Conservation (phyloP, 2,329 filamentous ascomycete genomes). For the Stemphylium vesicarium region DNA sequence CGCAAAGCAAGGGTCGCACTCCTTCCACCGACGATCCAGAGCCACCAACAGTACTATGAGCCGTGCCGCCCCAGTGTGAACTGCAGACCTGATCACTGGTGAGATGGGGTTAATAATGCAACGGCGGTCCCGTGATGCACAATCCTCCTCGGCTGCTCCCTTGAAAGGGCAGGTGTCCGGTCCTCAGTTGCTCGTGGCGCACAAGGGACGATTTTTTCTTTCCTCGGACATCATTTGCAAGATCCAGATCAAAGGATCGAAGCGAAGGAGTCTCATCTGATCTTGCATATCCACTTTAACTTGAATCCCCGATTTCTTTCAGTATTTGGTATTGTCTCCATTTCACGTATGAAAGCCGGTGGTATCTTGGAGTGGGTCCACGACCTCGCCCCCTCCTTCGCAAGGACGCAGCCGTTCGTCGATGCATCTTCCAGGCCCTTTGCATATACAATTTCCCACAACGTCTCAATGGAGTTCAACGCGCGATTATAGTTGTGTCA, state of each 20-base stretch:
- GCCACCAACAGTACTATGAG: slow-evolving; percentile 18
- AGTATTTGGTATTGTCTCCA: background rate
- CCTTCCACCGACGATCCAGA: slow-evolving; percentile 22
- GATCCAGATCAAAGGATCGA: background rate
- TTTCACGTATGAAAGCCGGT: background rate
- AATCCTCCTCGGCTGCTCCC: slow-evolving; percentile 13
- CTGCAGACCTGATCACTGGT: slow-evolving; percentile 12
- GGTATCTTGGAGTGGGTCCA: too few relatives aligned
- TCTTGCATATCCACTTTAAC: background rate
- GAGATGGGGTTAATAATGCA: slow-evolving; percentile 2
- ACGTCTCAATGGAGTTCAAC: background rate
- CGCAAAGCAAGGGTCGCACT: slow-evolving; percentile 18
- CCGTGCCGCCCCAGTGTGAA: slow-evolving; percentile 13
- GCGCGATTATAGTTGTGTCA: too few relatives aligned
- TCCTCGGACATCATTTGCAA: background rate
- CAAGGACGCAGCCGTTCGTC: background rate
- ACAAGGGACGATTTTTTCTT: slow-evolving; percentile 1
- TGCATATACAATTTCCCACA: background rate
- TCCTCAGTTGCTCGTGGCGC: background rate
- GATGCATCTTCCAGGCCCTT: background rate
- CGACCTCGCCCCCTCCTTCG: background rate
- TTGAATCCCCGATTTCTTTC: background rate
- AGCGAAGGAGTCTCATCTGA: background rate
- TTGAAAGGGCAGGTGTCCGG: slow-evolving; percentile 13
- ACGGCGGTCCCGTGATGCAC: slow-evolving; percentile 8